Base-by-base conservation (phyloP, 768 basidiomycete species). In the Tylopilus sp. region DNA sequence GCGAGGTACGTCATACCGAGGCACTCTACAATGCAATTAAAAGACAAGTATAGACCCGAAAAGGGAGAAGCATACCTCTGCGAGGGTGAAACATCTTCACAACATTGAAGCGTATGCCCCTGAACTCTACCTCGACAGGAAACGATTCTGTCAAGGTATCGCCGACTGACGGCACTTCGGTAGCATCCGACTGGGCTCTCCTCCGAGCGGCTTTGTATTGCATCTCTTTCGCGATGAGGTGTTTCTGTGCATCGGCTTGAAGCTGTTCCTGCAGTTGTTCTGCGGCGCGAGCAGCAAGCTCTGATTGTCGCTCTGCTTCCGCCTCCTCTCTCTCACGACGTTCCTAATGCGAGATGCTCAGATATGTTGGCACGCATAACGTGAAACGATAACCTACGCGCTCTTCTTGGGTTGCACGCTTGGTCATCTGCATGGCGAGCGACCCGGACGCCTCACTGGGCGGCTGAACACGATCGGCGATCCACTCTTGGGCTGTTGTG, bases 351-450 rank as follows among this genome's bases (percentile, higher is more conserved):
- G 47, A 47, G 10, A 33, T 44, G 8, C 31, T 64, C 42, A 12
- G 30, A n/a, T 2, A 8, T 20, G 23, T 22, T 10, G 39, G 35
- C 31, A 50, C 21, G 12, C n/a, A 15, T 17, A 38, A 21, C 13
- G 21, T 23, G 31, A 15, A 30, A 52, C 45, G 5, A 36, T 31
- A 31, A 64, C 77, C 47, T 45, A 85, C 88, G 58, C 73, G 74
- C 59, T 89, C 83, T 65, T 85, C 82, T 44, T 88, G 84, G 55
- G 73, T 69, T 0, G 88, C 88, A 26, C 91, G 79, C 55, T 77
- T 79, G 41, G 74, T 84, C 91, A 92, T 91, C 65, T 91, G 79
- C 5, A 80, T 73, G 11, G 90, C 90, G 4, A 93, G 75, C 0
- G 91, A 92, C 15, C 84, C 86, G 12, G 74, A 71, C 8, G 74